Base-by-base conservation (phyloP, 2,329 filamentous ascomycete species). In the Diaporthe citriasiana region DNA sequence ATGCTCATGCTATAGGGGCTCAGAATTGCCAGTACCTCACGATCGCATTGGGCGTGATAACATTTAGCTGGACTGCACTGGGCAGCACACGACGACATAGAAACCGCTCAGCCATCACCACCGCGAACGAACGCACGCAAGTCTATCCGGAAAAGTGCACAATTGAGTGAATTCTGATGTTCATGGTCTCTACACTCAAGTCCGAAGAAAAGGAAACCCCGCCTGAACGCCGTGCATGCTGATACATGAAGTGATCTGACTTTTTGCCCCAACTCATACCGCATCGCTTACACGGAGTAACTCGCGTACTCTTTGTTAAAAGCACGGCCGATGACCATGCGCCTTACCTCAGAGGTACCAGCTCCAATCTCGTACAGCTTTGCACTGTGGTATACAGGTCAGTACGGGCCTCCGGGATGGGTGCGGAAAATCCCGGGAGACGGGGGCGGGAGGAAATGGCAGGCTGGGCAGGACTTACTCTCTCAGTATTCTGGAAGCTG, bases 341-440 rank as follows among this genome's bases (percentile, higher is more conserved):
- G 89, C 77, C 97, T 89, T 68, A 99, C 93, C 85, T 99, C 97
- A 75, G 95, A 98, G 4, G 97, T 98, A 8, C 97, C 97, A 7
- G 97, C 97, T 1, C 97, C 97, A 81, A 99, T 98, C 85, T 98
- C 97, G 82, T 99, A 99, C 75, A 99, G 83, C 82, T 93, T 92
- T 47, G 90, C 90, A 83, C 89, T 91, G 76, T 42, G 55, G n/a
- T 2, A 66, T 74, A 12, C 71, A 74, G 19, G 79, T 85, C 81
- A 84, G 82, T 76, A 38, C 47, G 47, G 51, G 13, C 60, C 10
- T 17, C 42, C 45, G 53, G 19, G 15, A 30, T 19, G 38, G 57
- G 45, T 25, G 25, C 9, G 4, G 45, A n/a, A 50, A 50, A n/a
- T n/a, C n/a, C n/a, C 27, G 30, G 51, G 10, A 42, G 69, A 22